Evolutionary conservation across 768 basidiomycete species (phyloP), one percentile per base, ranked within the genome.

Genomic region (Termitomyces sp.): DNA sequence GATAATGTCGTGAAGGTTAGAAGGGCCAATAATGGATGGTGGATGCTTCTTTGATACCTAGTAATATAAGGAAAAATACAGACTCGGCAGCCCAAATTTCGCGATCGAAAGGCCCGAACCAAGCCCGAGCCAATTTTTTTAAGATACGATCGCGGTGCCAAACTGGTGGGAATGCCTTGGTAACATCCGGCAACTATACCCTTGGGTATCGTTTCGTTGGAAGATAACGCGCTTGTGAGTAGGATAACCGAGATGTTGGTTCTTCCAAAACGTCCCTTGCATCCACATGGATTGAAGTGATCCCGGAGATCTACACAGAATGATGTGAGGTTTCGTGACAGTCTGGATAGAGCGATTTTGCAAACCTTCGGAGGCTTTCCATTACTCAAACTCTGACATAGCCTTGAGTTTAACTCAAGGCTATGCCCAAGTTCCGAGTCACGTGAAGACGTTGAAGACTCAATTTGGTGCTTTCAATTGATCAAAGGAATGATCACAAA

Each of bases 31-130:
- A 31, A 54, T 31, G 31, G 9, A 43, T 32, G 54, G 17, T 9
- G 10, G 12, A 0, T 56, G 17, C 42, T 12, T 43, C 17, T 17
- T 40, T 54, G 6, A 29, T 14, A 10, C 31, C 49, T 55, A 6
- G 38, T 11, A 56, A 56, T 56, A 56, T 56, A 56, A 56, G 42
- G 55, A 5, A 56, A 56, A 56, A 34, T 32, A 12, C 31, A 45
- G 15, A 25, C 54, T 31, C 55, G 42, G 55, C 37, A 54, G 40
- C 15, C 37, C 38, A 54, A 32, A 56, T n/a, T 42, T 29, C 29
- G 38, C 42, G 55, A 56, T 56, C 55, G 40, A 45, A 31, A 43
- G 53, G 40, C 42, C 54, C 53, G 54, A 55, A 43, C 25, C 52
- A 53, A 38, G 37, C 1, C 37, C 53, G 29, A 38, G 42, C 8